Evolutionary conservation across 306 rosid genomes (phyloP).

Genomic region (Trifolium repens): DNA sequence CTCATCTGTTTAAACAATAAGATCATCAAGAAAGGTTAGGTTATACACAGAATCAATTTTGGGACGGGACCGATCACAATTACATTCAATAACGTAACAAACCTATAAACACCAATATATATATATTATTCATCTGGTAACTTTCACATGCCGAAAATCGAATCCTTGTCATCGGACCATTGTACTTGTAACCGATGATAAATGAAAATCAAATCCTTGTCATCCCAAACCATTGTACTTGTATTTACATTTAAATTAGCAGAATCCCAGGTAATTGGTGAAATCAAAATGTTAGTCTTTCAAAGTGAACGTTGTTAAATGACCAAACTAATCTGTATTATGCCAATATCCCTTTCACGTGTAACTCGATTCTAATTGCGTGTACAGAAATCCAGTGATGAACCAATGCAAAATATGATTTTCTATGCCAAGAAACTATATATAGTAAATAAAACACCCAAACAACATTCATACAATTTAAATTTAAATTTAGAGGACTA

Average conservation of each 20-base stretch:
- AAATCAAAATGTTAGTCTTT: not conserved
- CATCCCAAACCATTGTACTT: not conserved
- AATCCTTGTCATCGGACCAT: no score
- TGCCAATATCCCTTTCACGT: not conserved
- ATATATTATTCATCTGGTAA: no score
- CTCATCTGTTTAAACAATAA: slow-evolving; percentile 56
- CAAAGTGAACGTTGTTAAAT: not conserved
- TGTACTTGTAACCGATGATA: no score
- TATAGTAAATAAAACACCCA: not conserved
- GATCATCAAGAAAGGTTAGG: slow-evolving; percentile 20
- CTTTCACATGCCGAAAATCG: no score
- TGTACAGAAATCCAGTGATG: not conserved
- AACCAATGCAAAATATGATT: not conserved
- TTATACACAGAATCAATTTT: no score
- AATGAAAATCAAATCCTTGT: no score
- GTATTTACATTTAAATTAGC: slow-evolving; percentile 13
- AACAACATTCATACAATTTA: not conserved
- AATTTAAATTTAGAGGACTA: no score
- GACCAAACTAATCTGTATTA: not conserved
- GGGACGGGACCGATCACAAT: no score
- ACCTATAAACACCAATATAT: no score
- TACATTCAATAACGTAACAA: no score
- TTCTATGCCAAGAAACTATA: not conserved
- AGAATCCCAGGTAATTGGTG: not conserved
- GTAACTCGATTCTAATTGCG: not conserved